Evolutionary conservation across 164 flowering plant genomes (phyloP).

Genomic region (Magnolia sinica): DNA sequence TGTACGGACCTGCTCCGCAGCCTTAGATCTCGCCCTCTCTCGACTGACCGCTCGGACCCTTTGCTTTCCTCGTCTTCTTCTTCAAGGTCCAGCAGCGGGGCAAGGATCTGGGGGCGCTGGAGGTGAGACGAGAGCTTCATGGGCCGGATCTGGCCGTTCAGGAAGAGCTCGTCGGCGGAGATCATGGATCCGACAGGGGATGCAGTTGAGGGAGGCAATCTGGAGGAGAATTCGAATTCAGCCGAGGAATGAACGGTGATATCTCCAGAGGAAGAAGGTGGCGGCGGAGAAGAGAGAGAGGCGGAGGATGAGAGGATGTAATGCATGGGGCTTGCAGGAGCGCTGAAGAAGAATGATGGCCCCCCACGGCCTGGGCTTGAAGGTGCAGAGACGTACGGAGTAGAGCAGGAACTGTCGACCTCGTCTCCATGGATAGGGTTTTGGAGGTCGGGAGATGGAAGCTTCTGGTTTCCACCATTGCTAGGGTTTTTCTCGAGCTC

Average conservation of each 20-base stretch:
- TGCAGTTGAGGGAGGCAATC: conserved; percentile 22
- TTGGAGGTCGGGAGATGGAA: neutral
- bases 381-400: conserved; percentile 67
- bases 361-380: conserved; percentile 51
- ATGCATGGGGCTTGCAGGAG: conserved; percentile 70
- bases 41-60: neutral
- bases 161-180: conserved; percentile 70
- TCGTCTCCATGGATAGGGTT: conserved; percentile 11
- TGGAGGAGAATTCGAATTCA: conserved; percentile 61
- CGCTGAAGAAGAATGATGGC: conserved; percentile 46
- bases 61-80: conserved; percentile 29
- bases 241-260: neutral
- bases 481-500: conserved; percentile 16
- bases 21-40: conserved; percentile 54
- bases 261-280: conserved; percentile 10
- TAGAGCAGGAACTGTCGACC: conserved; percentile 57
- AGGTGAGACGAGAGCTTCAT: conserved; percentile 60
- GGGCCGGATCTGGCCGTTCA: conserved; percentile 76
- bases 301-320: conserved; percentile 23
- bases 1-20: conserved; percentile 41
- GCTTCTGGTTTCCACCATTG: neutral
- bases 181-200: conserved; percentile 40
- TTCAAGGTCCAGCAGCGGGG: conserved; percentile 42
- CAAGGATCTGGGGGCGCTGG: conserved; percentile 46
- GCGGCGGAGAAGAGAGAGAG: neutral